Evolutionary conservation across 2,329 filamentous ascomycete species (phyloP).

Genomic region (Colletotrichum plurivorum): DNA sequence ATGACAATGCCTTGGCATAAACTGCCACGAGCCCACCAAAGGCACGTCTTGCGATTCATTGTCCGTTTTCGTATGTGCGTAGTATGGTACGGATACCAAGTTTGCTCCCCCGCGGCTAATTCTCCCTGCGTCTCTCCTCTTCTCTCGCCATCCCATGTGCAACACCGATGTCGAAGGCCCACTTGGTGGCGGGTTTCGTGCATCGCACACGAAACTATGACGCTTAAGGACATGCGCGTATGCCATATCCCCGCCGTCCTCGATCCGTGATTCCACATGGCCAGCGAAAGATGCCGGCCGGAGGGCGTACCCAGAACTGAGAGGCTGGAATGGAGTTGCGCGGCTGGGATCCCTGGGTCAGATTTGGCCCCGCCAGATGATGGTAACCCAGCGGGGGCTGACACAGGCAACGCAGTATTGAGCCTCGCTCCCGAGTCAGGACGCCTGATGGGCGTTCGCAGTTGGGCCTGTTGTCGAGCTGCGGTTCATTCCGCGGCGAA

Average conservation of each 20-base stretch:
- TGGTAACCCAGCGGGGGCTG: constrained; percentile 12
- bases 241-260: constrained; percentile 6
- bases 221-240: constrained; percentile 4
- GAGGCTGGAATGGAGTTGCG: not conserved
- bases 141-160: constrained; percentile 13
- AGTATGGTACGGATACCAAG: no score
- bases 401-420: constrained; percentile 6
- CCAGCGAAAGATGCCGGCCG: constrained; percentile 33
- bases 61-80: constrained; percentile 3
- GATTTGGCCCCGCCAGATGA: constrained; percentile 24
- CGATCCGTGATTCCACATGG: constrained; percentile 36
- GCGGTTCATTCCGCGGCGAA: constrained; percentile 10
- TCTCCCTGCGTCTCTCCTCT: not conserved
- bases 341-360: constrained; percentile 11
- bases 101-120: no score
- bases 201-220: constrained; percentile 27
- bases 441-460: not conserved
- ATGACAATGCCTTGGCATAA: constrained; percentile 16
- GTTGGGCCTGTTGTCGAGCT: constrained; percentile 5
- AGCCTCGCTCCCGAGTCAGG: constrained; percentile 34
- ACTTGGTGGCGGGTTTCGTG: constrained; percentile 37
- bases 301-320: constrained; percentile 2
- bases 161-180: constrained; percentile 22
- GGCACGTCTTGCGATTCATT: constrained; percentile 25
- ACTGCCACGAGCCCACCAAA: constrained; percentile 8